A percentile compares a stretch with the other conserved stretches of the same genome.
These are phyloP conservation scores for Citeromyces matritensis DNA, from an alignment of 805 yeast genomes.

Conservation along the genomic window DNA sequence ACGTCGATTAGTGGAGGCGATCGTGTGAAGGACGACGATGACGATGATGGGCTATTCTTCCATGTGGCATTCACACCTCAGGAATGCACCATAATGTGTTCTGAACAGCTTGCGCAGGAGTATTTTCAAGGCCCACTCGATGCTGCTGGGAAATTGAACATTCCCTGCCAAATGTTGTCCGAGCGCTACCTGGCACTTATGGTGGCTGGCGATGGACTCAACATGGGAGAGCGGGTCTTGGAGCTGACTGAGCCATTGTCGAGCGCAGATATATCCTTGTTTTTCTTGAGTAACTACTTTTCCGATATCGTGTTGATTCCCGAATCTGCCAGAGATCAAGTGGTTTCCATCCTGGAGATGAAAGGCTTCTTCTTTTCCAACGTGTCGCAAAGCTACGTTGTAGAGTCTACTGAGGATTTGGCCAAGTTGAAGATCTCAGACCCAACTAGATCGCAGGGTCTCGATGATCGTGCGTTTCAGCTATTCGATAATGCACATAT, in stretches of 20 bases:
- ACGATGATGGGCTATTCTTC: conserved; percentile 30
- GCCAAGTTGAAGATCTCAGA: not conserved
- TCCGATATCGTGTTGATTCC: conserved; percentile 54
- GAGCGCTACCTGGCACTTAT: conserved; percentile 36
- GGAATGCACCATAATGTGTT: conserved; percentile 49
- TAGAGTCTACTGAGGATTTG: conserved; percentile 2
- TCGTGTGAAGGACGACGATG: conserved; percentile 7
- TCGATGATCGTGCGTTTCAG: conserved; percentile 20
- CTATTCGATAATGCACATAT: conserved; percentile 20
- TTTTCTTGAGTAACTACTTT: conserved; percentile 48
- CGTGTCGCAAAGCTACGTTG: conserved; percentile 24
- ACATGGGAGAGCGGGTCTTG: conserved; percentile 35
- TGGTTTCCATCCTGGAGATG: conserved; percentile 25
- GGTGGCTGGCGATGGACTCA: conserved; percentile 44
- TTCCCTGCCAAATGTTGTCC: conserved; percentile 22
- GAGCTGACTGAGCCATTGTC: conserved; percentile 47
- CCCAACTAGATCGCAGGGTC: not conserved
- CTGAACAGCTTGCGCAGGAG: conserved; percentile 18
- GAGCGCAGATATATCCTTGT: conserved; percentile 37
- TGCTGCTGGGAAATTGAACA: conserved; percentile 15
- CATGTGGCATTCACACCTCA: conserved; percentile 47
- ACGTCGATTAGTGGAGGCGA: conserved; percentile 4
- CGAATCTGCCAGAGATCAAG: conserved; percentile 22
- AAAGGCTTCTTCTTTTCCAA: conserved; percentile 28
- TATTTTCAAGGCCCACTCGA: conserved; percentile 24